Evolutionary conservation across 305 asterid genomes (phyloP).

Genomic region (Fraxinus sp.): DNA sequence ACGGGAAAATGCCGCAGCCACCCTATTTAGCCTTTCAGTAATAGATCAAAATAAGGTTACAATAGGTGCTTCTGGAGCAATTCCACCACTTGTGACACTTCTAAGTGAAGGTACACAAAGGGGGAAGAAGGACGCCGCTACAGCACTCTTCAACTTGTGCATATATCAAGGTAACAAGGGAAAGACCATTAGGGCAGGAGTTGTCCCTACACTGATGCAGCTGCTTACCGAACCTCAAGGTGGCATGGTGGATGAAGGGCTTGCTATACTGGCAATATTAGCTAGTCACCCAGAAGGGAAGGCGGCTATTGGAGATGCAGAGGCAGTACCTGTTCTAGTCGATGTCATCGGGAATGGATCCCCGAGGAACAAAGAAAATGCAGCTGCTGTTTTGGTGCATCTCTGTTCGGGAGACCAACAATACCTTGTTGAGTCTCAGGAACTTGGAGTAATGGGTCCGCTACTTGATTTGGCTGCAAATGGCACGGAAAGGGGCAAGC

Average conservation of each 20-base stretch:
- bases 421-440: conserved; percentile 60
- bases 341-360: conserved; percentile 72
- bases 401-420: conserved; percentile 76
- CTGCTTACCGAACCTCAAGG: conserved; percentile 78
- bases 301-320: conserved; percentile 74
- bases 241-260: conserved; percentile 81
- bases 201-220: conserved; percentile 71
- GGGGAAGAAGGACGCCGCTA: conserved; percentile 93
- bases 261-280: conserved; percentile 86
- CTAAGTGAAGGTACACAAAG: conserved; percentile 76
- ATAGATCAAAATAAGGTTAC: conserved; percentile 80
- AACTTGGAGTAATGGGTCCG: conserved; percentile 69
- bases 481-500: conserved; percentile 85
- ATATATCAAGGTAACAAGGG: conserved; percentile 97
- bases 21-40: conserved; percentile 89
- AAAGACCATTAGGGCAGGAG: conserved; percentile 89
- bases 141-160: conserved; percentile 88
- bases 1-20: conserved; percentile 91
- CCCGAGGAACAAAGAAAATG: conserved; percentile 82
- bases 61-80: conserved; percentile 79
- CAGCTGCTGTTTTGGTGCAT: conserved; percentile 87
- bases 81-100: conserved; percentile 73
- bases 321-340: conserved; percentile 76
- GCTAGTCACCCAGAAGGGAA: conserved; percentile 85
- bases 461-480: conserved; percentile 62